phyloP scores from a whole-genome alignment of 2,329 filamentous ascomycete species.

The Huntiella decipiens region DNA sequence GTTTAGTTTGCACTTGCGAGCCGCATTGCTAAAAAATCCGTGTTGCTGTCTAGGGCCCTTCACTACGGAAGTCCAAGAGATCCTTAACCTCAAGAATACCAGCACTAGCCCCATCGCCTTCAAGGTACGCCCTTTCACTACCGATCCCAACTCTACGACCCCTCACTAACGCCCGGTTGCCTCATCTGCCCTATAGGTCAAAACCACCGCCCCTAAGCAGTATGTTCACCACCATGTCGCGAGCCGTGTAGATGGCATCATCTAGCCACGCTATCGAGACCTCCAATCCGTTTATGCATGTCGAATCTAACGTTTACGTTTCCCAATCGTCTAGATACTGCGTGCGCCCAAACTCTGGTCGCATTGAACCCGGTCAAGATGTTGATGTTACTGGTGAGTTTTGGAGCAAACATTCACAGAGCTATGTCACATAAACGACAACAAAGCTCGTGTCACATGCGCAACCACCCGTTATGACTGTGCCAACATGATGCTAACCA shows the following conservation, averaged over 20 bases:
- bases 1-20: not conserved
- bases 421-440: not conserved
- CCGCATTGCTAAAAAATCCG: constrained; percentile 2
- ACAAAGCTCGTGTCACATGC: constrained; percentile 12
- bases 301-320: constrained; percentile 2
- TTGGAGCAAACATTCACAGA: not conserved
- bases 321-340: constrained; percentile 52
- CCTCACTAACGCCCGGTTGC: too few relatives aligned
- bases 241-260: not conserved
- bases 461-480: constrained; percentile 12
- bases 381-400: constrained; percentile 78
- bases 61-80: constrained; percentile 45
- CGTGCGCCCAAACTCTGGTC: constrained; percentile 88
- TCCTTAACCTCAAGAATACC: constrained; percentile 45
- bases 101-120: constrained; percentile 45
- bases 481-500: not conserved
- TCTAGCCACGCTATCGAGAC: too few relatives aligned
- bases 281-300: not conserved
- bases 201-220: constrained; percentile 98
- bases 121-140: constrained; percentile 33
- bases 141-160: constrained; percentile 11
- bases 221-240: constrained; percentile 28
- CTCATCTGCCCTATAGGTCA: constrained; percentile 44
- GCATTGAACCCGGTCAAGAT: constrained; percentile 74
- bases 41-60: constrained; percentile 37